A percentile compares a stretch with the other conserved stretches of the same genome.
phyloP scores from a whole-genome alignment of 169 alveolate genomes.

The Babesia bovis region DNA sequence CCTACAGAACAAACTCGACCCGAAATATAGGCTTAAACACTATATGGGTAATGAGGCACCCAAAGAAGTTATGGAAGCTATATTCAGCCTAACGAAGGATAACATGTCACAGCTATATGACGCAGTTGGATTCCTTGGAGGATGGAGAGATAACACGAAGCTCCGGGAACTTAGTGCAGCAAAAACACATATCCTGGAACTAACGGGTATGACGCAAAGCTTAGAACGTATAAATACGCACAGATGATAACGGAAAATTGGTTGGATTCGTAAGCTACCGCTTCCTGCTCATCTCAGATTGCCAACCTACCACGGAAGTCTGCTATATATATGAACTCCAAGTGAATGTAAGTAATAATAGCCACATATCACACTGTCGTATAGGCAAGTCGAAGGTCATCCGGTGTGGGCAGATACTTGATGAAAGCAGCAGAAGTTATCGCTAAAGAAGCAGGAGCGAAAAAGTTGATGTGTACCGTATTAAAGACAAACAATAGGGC shows the following conservation, averaged over 20 bases:
- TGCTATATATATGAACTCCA: conserved; percentile 65
- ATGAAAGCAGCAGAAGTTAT: conserved; percentile 39
- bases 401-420: conserved; percentile 68
- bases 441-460: conserved; percentile 24
- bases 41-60: conserved; percentile 43
- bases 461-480: conserved; percentile 75
- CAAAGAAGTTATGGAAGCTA: conserved; percentile 3
- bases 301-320: conserved; percentile 60
- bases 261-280: conserved; percentile 65
- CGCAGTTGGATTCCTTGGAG: conserved; percentile 66
- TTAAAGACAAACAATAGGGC: conserved; percentile 67
- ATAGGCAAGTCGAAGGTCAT: conserved; percentile 24
- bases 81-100: conserved; percentile 50
- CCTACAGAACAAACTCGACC: neutral
- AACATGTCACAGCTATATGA: conserved; percentile 70
- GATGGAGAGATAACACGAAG: conserved; percentile 71
- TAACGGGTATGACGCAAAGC: conserved; percentile 7
- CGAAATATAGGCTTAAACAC: neutral
- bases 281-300: conserved; percentile 49
- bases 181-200: conserved; percentile 48
- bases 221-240: neutral
- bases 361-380: neutral
- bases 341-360: conserved; percentile 25
- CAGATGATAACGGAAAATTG: conserved; percentile 21
- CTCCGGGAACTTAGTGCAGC: conserved; percentile 56